phyloP scores from a whole-genome alignment of 2,329 filamentous ascomycete species.

The Hypoxylon sp. region DNA sequence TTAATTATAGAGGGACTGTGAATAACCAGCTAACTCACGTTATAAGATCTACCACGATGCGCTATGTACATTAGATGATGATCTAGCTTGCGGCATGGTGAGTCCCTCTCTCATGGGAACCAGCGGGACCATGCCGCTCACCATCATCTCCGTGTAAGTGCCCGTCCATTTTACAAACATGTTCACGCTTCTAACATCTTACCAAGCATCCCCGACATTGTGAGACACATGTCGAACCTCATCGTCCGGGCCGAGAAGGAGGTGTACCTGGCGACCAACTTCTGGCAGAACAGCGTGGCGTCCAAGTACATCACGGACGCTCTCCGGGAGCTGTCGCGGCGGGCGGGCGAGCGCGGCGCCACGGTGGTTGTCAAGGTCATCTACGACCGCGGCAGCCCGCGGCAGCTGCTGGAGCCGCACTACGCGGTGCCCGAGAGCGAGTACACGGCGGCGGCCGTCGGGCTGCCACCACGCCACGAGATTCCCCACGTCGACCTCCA shows the following conservation, averaged over 20 bases:
- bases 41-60: slow-evolving; percentile 71
- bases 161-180: neutral
- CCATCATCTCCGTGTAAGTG: slow-evolving; percentile 67
- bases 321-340: slow-evolving; percentile 71
- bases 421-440: slow-evolving; percentile 64
- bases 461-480: slow-evolving; percentile 67
- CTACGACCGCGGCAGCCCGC: slow-evolving; percentile 74
- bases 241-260: slow-evolving; percentile 77
- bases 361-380: slow-evolving; percentile 75
- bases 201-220: slow-evolving; percentile 69
- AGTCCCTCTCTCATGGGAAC: slow-evolving; percentile 61
- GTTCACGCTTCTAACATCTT: neutral
- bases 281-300: slow-evolving; percentile 75
- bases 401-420: slow-evolving; percentile 72
- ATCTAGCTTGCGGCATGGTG: slow-evolving; percentile 59
- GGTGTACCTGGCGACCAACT: slow-evolving; percentile 78
- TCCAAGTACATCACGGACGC: slow-evolving; percentile 73
- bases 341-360: slow-evolving; percentile 64
- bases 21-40: slow-evolving; percentile 6
- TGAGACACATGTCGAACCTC: slow-evolving; percentile 77
- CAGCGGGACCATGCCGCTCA: slow-evolving; percentile 70
- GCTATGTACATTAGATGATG: slow-evolving; percentile 61
- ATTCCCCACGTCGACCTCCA: slow-evolving; percentile 76
- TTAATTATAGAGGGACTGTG: no score
- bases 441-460: slow-evolving; percentile 65